These are phyloP conservation scores for Vigna unguiculata DNA, from an alignment of 306 rosid genomes.

Conservation along the genomic window DNA sequence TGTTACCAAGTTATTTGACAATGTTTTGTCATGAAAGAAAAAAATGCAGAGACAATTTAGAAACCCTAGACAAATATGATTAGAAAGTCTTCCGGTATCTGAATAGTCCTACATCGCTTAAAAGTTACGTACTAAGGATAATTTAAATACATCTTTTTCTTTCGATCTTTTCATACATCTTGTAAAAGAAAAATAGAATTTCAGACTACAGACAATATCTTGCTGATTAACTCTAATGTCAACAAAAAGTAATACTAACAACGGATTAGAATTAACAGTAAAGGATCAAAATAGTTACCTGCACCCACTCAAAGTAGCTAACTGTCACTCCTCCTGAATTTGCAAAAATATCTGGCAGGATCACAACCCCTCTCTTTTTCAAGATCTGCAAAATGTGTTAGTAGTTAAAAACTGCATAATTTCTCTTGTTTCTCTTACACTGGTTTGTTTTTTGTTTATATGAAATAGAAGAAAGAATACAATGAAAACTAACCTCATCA, in stretches of 20 bases:
- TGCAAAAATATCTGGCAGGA: conserved; percentile 87
- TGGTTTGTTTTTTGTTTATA: not conserved
- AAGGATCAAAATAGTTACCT: conserved; percentile 55
- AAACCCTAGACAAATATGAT: not conserved
- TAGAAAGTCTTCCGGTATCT: no score
- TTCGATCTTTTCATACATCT: no score
- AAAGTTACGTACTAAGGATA: no score
- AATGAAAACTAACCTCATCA: conserved; percentile 70
- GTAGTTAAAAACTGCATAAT: not conserved
- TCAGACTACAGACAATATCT: no score
- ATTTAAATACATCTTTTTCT: no score
- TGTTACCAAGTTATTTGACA: not conserved
- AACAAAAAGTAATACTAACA: no score
- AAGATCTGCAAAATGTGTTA: conserved; percentile 59
- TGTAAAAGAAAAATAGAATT: no score
- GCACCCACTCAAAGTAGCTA: conserved; percentile 93
- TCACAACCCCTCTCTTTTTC: conserved; percentile 73
- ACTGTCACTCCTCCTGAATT: conserved; percentile 93
- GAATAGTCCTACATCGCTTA: no score
- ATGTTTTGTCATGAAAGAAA: not conserved
- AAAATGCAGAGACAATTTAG: not conserved
- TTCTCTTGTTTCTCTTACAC: not conserved
- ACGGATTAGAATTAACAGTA: not conserved
- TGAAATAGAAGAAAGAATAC: conserved; percentile 5
- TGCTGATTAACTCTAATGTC: no score